A percentile compares a stretch with the other conserved stretches of the same genome.
Conservation (phyloP, 164 flowering plant species). For the Tetrastigma voinierianum region DNA sequence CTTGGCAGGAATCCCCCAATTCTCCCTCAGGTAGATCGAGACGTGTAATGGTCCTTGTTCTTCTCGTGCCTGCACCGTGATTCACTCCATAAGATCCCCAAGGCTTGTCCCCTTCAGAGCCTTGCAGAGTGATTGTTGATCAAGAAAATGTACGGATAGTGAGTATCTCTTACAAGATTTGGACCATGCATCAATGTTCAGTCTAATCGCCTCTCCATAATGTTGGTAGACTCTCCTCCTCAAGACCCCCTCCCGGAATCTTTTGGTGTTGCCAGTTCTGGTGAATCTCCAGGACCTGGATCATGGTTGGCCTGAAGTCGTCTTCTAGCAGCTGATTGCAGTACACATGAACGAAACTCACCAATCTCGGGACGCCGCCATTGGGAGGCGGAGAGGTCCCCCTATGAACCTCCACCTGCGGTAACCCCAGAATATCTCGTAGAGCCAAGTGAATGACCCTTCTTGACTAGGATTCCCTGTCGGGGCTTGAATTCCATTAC, state of each 20-base stretch:
- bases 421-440: conserved; percentile 41
- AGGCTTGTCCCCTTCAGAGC: conserved; percentile 38
- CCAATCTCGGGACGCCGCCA: conserved; percentile 53
- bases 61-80: conserved; percentile 40
- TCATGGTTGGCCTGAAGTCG: conserved; percentile 35
- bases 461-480: conserved; percentile 34
- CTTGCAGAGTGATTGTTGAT: conserved; percentile 50
- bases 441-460: conserved; percentile 29
- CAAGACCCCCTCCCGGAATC: conserved; percentile 30
- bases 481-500: conserved; percentile 27
- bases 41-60: conserved; percentile 35
- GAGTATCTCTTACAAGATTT: conserved; percentile 31
- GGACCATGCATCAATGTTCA: conserved; percentile 55
- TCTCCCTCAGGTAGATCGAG: conserved; percentile 39
- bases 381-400: conserved; percentile 43
- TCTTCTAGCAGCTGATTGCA: conserved; percentile 45
- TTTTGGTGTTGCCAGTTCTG: conserved; percentile 43
- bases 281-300: conserved; percentile 40
- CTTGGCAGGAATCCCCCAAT: conserved; percentile 52
- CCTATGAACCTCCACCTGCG: conserved; percentile 55
- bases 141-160: conserved; percentile 47
- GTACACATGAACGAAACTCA: conserved; percentile 47
- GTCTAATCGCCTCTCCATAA: conserved; percentile 36
- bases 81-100: conserved; percentile 48
- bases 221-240: conserved; percentile 20